Evolutionary conservation across 2,329 filamentous ascomycete genomes (phyloP), one percentile per base, ranked within the genome.

Genomic region (Rhexocercosporidium sp.): DNA sequence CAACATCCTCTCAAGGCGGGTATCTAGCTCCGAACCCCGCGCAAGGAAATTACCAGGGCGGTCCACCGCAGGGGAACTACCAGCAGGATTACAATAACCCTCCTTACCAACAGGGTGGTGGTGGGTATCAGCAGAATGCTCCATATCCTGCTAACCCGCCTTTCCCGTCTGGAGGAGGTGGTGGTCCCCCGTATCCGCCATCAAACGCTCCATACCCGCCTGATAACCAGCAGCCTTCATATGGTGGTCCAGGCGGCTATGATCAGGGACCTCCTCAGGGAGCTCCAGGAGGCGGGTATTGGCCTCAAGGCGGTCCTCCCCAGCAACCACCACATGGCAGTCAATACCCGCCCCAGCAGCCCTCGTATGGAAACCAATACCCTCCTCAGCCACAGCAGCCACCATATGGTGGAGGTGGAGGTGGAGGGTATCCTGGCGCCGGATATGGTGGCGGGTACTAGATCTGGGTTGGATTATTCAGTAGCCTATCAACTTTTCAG

Each of bases 11-110:
- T 34, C 46, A 39, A 25, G 70, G 70, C 47, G 70, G 70, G 1
- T 74, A 77, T 67, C 66, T 74, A 20, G 68, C 63, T 59, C 69
- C 72, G 18, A 69, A 60, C 25, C 68, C 68, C 34, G 59, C 64
- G 16, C 66, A 69, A 63, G 70, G 70, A 59, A 34, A 41, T 14
- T 74, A 73, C 46, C 68, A 73, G 34, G 61, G 62, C 25, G 69
- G 69, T 9, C 63, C 71, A n/a, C 64, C 67, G 27, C 59, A 67
- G 14, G 47, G 29, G 12, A 62, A 54, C 11, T 72, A 73, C 51
- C 69, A 72, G 18, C 66, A 67, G 47, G 41, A 60, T n/a, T 49
- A 54, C 34, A 60, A 60, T 34, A 59, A 53, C n/a, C 54, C 54
- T 20, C 56, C 63, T 27, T 68, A 65, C 29, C 59, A 62, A 41